Conservation (phyloP, 78 protist species). For the Dictyostelium brefeldianum region DNA sequence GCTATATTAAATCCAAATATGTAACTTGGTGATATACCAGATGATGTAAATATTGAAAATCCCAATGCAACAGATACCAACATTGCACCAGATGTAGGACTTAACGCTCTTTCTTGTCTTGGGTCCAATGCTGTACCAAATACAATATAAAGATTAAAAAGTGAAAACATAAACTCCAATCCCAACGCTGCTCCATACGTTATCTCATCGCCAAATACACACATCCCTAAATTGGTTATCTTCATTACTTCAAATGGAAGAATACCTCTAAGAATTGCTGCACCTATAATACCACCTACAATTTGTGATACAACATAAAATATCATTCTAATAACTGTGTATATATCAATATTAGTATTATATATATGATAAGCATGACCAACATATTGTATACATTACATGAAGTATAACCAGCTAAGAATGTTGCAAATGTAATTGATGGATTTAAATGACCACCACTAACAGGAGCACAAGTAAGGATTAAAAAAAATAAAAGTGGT, state of each 20-base stretch:
- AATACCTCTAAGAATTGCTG: constrained; percentile 13
- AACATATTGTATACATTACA: not conserved
- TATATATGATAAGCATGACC: no score
- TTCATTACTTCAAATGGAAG: not conserved
- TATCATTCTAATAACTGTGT: constrained; percentile 4
- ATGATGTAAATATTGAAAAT: not conserved
- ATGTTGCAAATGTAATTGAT: constrained; percentile 48
- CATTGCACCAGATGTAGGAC: constrained; percentile 2
- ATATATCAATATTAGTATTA: not conserved
- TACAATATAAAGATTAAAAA: constrained; percentile 35
- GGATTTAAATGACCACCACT: constrained; percentile 69
- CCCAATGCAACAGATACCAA: not conserved
- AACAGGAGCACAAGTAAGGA: constrained; percentile 30
- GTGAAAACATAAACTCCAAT: constrained; percentile 26
- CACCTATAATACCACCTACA: constrained; percentile 45
- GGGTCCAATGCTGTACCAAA: constrained; percentile 21
- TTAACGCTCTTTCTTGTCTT: not conserved
- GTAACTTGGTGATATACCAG: not conserved
- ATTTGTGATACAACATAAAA: constrained; percentile 50
- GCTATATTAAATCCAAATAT: constrained; percentile 14
- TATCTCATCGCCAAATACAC: constrained; percentile 8
- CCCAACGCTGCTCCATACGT: constrained; percentile 19
- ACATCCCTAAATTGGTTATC: constrained; percentile 18
- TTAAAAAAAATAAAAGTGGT: constrained; percentile 10
- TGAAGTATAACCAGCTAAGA: constrained; percentile 48